Evolutionary conservation across 257 asterid genomes (phyloP).

Genomic region (Thymus mandschuricus): DNA sequence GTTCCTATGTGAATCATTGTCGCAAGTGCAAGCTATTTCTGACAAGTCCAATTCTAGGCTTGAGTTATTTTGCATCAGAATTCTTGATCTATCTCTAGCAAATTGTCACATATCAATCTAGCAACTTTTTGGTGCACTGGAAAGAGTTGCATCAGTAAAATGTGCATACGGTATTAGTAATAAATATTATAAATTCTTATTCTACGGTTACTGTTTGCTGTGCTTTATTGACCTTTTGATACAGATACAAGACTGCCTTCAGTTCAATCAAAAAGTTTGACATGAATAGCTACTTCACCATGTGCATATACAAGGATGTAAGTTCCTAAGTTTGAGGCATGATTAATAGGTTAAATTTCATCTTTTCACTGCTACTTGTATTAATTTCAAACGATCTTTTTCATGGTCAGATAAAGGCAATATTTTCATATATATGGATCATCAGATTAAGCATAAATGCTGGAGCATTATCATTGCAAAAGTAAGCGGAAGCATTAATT

Average conservation of each 20-base stretch:
- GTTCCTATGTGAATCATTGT: not conserved
- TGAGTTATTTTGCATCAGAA: constrained; percentile 9
- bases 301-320: constrained; percentile 15
- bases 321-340: constrained; percentile 26
- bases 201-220: constrained; percentile 14
- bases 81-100: constrained; percentile 16
- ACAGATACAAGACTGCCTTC: not conserved
- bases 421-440: constrained; percentile 14
- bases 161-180: constrained; percentile 16
- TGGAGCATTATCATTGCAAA: constrained; percentile 21
- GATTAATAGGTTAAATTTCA: constrained; percentile 25
- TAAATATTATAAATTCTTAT: not conserved
- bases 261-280: constrained; percentile 11
- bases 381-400: constrained; percentile 22
- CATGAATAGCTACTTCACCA: constrained; percentile 10
- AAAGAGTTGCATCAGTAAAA: constrained; percentile 12
- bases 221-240: constrained; percentile 17
- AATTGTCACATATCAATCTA: constrained; percentile 19
- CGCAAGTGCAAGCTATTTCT: constrained; percentile 5
- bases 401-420: constrained; percentile 15
- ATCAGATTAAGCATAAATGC: constrained; percentile 25
- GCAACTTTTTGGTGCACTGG: not conserved
- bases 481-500: constrained; percentile 25
- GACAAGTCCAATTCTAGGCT: constrained; percentile 14
- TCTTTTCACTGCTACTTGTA: constrained; percentile 18